A percentile compares a stretch with the other conserved stretches of the same genome.
Evolutionary conservation across 768 basidiomycete species (phyloP).

Genomic region (Leccinum imitatum): DNA sequence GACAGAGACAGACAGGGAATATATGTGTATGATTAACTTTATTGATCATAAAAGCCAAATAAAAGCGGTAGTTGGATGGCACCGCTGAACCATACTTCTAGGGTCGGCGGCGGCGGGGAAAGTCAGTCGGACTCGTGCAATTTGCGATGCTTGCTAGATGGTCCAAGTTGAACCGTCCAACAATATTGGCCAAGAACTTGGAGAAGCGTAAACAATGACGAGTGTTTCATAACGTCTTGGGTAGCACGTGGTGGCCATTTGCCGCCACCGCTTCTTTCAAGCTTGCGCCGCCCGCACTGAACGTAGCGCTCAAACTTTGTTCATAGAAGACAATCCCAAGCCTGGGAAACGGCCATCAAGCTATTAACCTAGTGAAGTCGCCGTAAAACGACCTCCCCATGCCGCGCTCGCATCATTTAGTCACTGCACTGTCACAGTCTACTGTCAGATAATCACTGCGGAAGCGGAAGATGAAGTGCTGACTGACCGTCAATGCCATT

Average conservation of each 20-base stretch:
- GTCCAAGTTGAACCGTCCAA: neutral
- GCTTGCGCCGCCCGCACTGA: neutral
- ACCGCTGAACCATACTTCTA: neutral
- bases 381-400: neutral
- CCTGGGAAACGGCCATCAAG: neutral
- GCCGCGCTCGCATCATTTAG: neutral
- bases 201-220: too few relatives aligned
- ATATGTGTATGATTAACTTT: neutral
- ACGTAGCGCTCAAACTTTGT: neutral
- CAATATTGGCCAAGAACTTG: too few relatives aligned
- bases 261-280: neutral
- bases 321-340: neutral
- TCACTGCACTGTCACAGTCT: neutral
- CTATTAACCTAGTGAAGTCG: neutral
- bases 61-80: neutral
- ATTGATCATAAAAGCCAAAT: neutral
- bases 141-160: neutral
- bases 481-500: neutral
- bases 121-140: neutral
- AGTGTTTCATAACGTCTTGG: neutral
- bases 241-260: neutral
- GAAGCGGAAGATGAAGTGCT: neutral
- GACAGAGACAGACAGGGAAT: neutral
- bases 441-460: neutral
- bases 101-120: neutral